Conservation (phyloP, 805 yeast genomes). For the Metschnikowia reukaufii region DNA sequence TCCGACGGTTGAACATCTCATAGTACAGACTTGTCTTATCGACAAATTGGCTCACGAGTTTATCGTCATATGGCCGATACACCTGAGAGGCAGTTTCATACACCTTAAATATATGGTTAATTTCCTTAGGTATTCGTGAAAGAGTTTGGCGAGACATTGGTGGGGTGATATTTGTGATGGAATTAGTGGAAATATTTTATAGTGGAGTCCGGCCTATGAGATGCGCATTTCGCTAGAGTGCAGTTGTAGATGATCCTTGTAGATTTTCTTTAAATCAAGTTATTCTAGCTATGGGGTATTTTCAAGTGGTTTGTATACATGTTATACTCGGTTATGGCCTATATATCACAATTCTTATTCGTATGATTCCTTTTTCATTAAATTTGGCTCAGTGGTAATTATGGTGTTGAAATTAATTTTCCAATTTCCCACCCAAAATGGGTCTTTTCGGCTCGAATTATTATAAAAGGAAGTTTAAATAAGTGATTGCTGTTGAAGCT, state of each 20-base stretch:
- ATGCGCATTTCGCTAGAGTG: not conserved
- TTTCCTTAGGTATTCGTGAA: constrained; percentile 24
- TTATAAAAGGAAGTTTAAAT: no score
- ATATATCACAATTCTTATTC: no score
- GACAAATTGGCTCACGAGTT: constrained; percentile 18
- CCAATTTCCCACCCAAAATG: no score
- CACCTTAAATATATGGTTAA: constrained; percentile 19
- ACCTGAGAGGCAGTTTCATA: constrained; percentile 22
- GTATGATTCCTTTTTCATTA: no score
- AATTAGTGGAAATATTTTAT: not conserved
- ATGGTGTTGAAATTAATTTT: no score
- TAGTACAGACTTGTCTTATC: constrained; percentile 22
- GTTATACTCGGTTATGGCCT: no score
- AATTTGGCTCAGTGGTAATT: no score
- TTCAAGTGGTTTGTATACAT: no score
- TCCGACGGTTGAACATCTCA: constrained; percentile 22
- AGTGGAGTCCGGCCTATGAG: not conserved
- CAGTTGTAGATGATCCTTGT: not conserved
- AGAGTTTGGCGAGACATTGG: constrained; percentile 20
- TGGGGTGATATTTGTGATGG: not conserved
- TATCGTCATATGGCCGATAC: constrained; percentile 11
- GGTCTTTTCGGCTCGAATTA: no score
- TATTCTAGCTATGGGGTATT: no score
- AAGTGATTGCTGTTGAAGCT: no score
- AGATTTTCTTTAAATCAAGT: no score